Percentiles rank a stretch among this genome's conserved stretches.
Evolutionary conservation across 495 filamentous ascomycete genomes (phyloP).

Genomic region (Sabuloglossum arenarium): DNA sequence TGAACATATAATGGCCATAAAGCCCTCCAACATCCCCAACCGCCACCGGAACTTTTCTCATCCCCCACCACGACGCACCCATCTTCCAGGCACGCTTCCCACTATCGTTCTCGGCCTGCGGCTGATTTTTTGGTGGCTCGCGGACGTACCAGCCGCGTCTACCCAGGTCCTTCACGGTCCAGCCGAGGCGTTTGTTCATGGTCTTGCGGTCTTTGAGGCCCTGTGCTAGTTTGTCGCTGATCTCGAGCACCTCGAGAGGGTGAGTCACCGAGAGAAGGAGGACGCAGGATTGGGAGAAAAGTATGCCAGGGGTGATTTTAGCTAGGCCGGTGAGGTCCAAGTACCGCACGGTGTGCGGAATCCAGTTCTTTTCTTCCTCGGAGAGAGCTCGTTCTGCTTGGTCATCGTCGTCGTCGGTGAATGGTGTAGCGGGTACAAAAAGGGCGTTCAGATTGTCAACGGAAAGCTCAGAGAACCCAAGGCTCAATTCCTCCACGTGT

Average conservation of each 20-base stretch:
- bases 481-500: conserved; percentile 58
- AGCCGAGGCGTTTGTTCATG: conserved; percentile 34
- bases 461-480: conserved; percentile 45
- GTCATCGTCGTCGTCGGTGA: conserved; percentile 12
- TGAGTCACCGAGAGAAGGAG: conserved; percentile 39
- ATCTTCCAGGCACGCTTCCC: conserved; percentile 61
- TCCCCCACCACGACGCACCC: conserved; percentile 77
- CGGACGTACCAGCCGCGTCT: conserved; percentile 51
- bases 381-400: not conserved
- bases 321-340: conserved; percentile 45
- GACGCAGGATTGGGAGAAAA: conserved; percentile 37
- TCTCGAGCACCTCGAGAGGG: conserved; percentile 62
- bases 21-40: conserved; percentile 61
- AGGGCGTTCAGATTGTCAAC: conserved; percentile 40
- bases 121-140: not conserved
- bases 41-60: conserved; percentile 67
- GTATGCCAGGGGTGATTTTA: conserved; percentile 35
- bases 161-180: conserved; percentile 49
- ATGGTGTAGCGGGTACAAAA: conserved; percentile 13
- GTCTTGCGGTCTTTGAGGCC: conserved; percentile 32
- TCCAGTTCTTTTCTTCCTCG: conserved; percentile 20
- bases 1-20: conserved; percentile 78
- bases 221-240: conserved; percentile 48
- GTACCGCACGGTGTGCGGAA: conserved; percentile 49
- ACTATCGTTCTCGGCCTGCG: conserved; percentile 15